Evolutionary conservation across 305 asterid species (phyloP).

Genomic region (Solanum hybrid): DNA sequence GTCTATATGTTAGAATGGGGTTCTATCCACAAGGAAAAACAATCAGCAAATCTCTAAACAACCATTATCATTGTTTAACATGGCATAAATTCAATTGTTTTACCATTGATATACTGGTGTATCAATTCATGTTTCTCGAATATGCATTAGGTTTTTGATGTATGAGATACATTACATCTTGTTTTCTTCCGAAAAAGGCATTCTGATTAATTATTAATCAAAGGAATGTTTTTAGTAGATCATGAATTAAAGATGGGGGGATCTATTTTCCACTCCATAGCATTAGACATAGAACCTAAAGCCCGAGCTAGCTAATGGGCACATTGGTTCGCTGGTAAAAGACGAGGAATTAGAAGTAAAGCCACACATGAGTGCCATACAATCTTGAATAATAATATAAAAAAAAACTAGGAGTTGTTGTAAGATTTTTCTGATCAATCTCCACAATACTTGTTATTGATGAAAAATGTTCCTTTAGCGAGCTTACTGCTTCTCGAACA

Average conservation of each 20-base stretch:
- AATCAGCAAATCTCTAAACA: neutral
- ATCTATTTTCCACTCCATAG: neutral
- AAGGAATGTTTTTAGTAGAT: neutral
- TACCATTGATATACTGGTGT: neutral
- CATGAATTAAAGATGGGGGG: neutral
- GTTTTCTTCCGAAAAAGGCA: too few relatives aligned
- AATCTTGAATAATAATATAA: too few relatives aligned
- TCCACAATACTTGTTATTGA: neutral
- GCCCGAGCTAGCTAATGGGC: neutral
- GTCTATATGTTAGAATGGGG: too few relatives aligned
- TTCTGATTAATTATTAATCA: too few relatives aligned
- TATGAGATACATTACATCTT: neutral
- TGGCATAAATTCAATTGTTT: neutral
- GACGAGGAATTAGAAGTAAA: neutral
- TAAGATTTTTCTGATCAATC: neutral
- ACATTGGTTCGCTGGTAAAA: neutral
- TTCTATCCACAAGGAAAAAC: neutral
- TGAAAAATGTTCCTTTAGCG: neutral
- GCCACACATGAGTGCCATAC: neutral
- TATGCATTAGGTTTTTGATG: neutral
- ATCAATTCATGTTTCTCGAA: neutral
- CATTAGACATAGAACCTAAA: neutral
- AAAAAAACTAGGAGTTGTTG: neutral
- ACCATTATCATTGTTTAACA: neutral
- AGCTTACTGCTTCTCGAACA: neutral